Evolutionary conservation across 1,284 basidiomycete species (phyloP), one percentile per base, ranked within the genome.

Genomic region (Rhodotorula glutinis): DNA sequence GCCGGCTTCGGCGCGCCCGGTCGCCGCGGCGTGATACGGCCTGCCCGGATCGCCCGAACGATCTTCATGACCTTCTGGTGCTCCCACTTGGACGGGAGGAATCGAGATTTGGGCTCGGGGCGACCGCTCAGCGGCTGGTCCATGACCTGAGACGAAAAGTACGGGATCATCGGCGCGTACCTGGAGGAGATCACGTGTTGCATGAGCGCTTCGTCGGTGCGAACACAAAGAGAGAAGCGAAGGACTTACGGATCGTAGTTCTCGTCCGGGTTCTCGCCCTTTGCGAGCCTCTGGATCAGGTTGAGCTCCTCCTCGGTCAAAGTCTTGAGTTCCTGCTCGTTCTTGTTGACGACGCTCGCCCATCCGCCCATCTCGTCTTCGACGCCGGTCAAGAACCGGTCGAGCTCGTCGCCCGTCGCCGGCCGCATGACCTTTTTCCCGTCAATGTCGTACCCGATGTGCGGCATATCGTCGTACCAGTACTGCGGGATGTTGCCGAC

Each of bases 51-150:
- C 21, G 95, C 95, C 61, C 94, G 92, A 69, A 98, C 95, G 74
- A 98, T 98, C 85, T 98, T 99, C 93, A 98, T 97, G 74, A 98
- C 86, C 86, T 98, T 98, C 84, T 97, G 88, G 81, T 98, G 97
- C 82, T 98, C 96, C 96, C 96, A 98, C 83, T 96, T 98, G 81
- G 91, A 95, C 19, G 95, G 92, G 10, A 98, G 86, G 86, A 95
- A 99, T 62, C 96, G 86, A 60, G 92, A 85, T 81, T 99, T 99
- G 27, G 96, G 96, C 79, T 98, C 94, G 1, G 94, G 92, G 23
- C 90, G 89, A 49, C 86, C 87, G 40, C 89, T 91, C 25, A 99
- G 81, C 38, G 96, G 95, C 88, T 92, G 97, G 52, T 89, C 81
- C 81, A 94, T 90, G 77, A 96, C 90, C 78, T 91, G 92, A 14